phyloP scores from a whole-genome alignment of 1,139 yeast species.

The Diutina sp. region DNA sequence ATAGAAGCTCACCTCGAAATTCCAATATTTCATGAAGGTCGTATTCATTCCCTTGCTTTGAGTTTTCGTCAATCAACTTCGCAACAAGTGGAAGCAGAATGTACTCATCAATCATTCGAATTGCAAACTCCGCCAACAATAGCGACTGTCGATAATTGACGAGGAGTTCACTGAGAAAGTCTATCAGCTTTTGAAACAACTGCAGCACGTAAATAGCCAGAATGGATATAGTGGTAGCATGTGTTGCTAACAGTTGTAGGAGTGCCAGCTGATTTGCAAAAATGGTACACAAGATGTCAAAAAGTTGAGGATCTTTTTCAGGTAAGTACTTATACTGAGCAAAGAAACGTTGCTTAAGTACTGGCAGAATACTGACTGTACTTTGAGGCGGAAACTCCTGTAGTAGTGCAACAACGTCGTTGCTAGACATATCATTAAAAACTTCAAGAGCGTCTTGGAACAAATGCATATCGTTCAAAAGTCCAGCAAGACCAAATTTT shows the following conservation, averaged over 20 bases:
- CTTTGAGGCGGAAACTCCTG: neutral
- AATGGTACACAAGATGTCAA: constrained; percentile 5
- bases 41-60: neutral
- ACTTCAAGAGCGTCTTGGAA: constrained; percentile 43
- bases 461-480: constrained; percentile 35
- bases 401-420: neutral
- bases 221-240: constrained; percentile 18
- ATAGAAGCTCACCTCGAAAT: neutral
- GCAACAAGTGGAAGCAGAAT: neutral
- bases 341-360: neutral
- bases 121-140: neutral
- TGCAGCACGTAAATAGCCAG: constrained; percentile 18
- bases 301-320: neutral
- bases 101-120: neutral
- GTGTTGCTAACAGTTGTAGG: constrained; percentile 16
- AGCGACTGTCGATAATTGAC: neutral
- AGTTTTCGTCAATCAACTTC: neutral
- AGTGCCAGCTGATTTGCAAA: constrained; percentile 16
- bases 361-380: neutral
- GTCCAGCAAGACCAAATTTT: constrained; percentile 15
- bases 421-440: constrained; percentile 23
- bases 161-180: constrained; percentile 13
- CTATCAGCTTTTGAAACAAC: constrained; percentile 21
- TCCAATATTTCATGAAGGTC: neutral
- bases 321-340: neutral